Evolutionary conservation across 495 filamentous ascomycete species (phyloP).

Genomic region (Aspergillus hancockii): DNA sequence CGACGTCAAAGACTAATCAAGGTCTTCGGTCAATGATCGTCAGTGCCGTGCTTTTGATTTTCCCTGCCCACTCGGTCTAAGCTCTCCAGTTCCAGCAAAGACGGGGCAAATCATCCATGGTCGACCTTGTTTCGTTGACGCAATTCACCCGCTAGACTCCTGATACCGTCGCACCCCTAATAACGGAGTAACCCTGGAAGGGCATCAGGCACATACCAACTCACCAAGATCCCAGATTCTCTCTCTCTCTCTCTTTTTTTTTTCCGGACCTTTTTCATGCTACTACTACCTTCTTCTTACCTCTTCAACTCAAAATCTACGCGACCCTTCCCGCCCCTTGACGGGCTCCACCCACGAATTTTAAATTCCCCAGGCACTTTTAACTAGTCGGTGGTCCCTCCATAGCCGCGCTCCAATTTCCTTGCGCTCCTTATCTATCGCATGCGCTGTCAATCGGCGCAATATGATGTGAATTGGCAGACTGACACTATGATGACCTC

Average conservation of each 20-base stretch:
- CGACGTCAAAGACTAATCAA: background rate
- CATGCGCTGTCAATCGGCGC: slow-evolving; percentile 4
- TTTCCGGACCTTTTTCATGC: background rate
- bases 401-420: background rate
- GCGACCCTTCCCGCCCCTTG: slow-evolving; percentile 12
- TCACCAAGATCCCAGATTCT: no score
- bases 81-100: slow-evolving; percentile 7
- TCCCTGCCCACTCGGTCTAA: background rate
- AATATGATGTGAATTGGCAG: slow-evolving; percentile 11
- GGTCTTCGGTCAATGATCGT: slow-evolving; percentile 4
- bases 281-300: slow-evolving; percentile 1
- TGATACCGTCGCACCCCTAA: slow-evolving; percentile 3
- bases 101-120: slow-evolving; percentile 12
- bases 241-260: background rate
- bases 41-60: slow-evolving; percentile 2
- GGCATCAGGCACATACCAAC: background rate
- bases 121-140: slow-evolving; percentile 17
- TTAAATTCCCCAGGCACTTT: slow-evolving; percentile 7
- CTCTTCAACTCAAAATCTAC: slow-evolving; percentile 1
- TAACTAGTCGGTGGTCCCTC: background rate
- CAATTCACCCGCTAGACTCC: slow-evolving; percentile 10
- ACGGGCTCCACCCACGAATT: slow-evolving; percentile 7
- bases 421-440: slow-evolving; percentile 7
- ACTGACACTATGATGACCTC: slow-evolving; percentile 18
- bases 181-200: background rate